A percentile compares a stretch with the other conserved stretches of the same genome.
Conservation (phyloP, 2,329 filamentous ascomycete genomes). For the Fusarium sp. region DNA sequence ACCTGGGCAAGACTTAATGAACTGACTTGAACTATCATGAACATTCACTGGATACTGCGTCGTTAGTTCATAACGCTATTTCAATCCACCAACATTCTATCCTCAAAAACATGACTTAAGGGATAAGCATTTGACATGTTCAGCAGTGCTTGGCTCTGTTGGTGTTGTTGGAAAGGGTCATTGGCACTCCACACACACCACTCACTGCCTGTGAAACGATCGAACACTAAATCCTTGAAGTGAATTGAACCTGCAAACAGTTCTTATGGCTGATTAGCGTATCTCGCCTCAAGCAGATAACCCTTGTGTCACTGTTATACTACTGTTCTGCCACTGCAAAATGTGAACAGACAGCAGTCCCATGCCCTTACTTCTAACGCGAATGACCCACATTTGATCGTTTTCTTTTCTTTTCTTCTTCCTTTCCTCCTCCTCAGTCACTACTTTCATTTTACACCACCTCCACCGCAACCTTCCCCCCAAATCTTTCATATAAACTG, state of each 20-base stretch:
- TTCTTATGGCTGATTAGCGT: background rate
- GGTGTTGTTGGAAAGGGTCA: too few species aligned
- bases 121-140: background rate
- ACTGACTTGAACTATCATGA: background rate
- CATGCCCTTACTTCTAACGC: background rate
- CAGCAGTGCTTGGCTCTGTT: background rate
- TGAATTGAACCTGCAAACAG: background rate
- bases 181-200: too few species aligned
- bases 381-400: background rate
- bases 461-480: too few species aligned
- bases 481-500: accelerated
- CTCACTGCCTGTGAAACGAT: background rate
- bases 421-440: too few species aligned
- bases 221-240: background rate
- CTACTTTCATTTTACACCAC: too few species aligned
- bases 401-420: background rate
- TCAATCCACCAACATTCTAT: background rate
- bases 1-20: background rate
- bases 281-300: background rate
- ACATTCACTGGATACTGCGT: background rate
- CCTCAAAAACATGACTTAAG: accelerated
- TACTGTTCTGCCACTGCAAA: background rate
- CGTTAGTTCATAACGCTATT: background rate
- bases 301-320: background rate
- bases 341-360: background rate